Percentiles rank a stretch among this genome's conserved stretches.
These are phyloP conservation scores for Beauveria sp. DNA, from an alignment of 2,329 filamentous ascomycete genomes.

Conservation along the genomic window DNA sequence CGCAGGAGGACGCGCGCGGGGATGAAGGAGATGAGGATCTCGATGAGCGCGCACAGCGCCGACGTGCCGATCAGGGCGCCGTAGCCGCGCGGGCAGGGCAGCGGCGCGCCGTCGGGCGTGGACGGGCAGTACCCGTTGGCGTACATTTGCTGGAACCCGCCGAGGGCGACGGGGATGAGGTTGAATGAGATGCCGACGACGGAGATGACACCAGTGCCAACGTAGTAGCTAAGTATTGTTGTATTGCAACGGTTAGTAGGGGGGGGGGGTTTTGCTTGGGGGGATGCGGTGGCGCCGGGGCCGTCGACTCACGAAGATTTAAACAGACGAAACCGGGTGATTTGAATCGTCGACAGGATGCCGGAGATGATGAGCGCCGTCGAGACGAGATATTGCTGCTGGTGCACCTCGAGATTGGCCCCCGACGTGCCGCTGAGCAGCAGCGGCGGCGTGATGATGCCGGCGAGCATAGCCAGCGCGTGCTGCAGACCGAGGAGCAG, in stretches of 20 bases:
- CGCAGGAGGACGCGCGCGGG: conserved; percentile 60
- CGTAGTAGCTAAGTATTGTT: conserved; percentile 49
- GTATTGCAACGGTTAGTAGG: not conserved
- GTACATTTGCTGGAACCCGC: conserved; percentile 73
- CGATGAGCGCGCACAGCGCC: conserved; percentile 57
- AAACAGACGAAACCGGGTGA: conserved; percentile 66
- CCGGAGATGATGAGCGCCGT: conserved; percentile 73
- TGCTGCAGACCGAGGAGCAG: conserved; percentile 63
- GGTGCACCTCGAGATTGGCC: conserved; percentile 52
- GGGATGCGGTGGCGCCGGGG: not conserved
- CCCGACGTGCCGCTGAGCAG: conserved; percentile 56
- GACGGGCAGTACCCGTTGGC: conserved; percentile 58
- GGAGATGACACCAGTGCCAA: conserved; percentile 73
- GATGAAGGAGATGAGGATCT: conserved; percentile 68
- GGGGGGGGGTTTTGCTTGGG: not conserved
- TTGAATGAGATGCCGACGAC: conserved; percentile 75
- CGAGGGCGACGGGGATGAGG: conserved; percentile 65
- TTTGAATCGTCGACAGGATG: conserved; percentile 66
- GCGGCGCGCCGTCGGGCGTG: conserved; percentile 52
- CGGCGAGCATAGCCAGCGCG: conserved; percentile 67
- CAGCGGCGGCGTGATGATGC: conserved; percentile 71
- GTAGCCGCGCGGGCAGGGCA: conserved; percentile 71
- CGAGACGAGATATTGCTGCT: conserved; percentile 72
- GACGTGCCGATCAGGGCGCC: conserved; percentile 64
- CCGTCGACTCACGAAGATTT: conserved; percentile 44